phyloP scores from a whole-genome alignment of 768 basidiomycete genomes.

The Trichaptum fuscoviolaceum region DNA sequence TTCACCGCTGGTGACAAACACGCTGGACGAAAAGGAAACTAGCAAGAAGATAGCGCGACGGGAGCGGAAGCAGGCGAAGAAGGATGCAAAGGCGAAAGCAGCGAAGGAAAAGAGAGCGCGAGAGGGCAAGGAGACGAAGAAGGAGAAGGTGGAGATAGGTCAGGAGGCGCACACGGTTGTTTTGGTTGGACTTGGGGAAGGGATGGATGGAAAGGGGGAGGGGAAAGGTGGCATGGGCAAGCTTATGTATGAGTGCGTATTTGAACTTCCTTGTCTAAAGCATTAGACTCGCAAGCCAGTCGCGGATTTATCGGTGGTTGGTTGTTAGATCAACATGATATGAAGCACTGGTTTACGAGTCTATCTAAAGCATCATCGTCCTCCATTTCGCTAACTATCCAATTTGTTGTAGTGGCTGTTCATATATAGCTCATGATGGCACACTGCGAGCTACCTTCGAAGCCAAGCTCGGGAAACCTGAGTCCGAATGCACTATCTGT shows the following conservation, averaged over 20 bases:
- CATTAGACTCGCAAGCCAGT: too few relatives aligned
- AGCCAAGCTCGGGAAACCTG: background rate
- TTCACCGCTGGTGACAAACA: background rate
- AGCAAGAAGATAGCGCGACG: background rate
- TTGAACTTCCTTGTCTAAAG: background rate
- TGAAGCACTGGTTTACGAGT: too few relatives aligned
- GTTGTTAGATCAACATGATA: too few relatives aligned
- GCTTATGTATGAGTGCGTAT: background rate
- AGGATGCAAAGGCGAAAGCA: background rate
- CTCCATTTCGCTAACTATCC: background rate
- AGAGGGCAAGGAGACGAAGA: background rate
- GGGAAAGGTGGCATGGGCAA: background rate
- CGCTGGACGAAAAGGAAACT: background rate
- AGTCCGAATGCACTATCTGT: background rate
- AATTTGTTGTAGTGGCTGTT: background rate
- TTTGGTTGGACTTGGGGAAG: background rate
- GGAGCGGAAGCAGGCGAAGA: background rate
- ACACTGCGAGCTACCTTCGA: background rate
- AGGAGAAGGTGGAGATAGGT: background rate
- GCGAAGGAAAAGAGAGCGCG: background rate
- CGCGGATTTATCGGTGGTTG: too few relatives aligned
- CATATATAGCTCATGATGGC: background rate
- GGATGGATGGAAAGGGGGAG: background rate
- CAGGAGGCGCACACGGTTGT: background rate
- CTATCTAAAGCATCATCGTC: too few relatives aligned